Base-by-base conservation (phyloP, 305 asterid species). In the Lippia alba region DNA sequence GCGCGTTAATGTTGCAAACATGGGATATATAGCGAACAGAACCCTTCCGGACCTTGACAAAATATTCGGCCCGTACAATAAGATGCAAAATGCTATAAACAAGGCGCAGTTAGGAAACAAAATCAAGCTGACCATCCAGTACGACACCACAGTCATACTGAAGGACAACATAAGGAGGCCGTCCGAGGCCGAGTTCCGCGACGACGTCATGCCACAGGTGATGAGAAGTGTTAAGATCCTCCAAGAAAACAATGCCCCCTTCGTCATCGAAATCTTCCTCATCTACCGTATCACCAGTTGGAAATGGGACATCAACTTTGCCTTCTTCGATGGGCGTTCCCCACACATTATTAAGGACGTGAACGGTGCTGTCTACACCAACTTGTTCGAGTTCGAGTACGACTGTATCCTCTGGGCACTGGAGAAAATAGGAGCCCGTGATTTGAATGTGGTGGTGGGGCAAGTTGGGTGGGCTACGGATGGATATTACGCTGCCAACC, bases 391-490 rank as follows among this genome's bases (percentile, higher is more conserved):
- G 0, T 69, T 73, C 60, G 12, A 68, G 45, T 19, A 61, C 44
- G 89, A 85, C 54, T 17, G 75, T 1, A 34, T 72, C 55, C 51
- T 57, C 0, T 81, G 76, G 79, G 86, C 91, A 6, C 33, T 87
- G 3, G 34, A 0, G 12, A 87, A 83, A 20, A 63, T 62, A 3
- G 79, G 80, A 2, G 60, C 12, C 0, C 30, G 70, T 0, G 68
- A 69, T 54, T 8, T 83, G 33, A 62, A 40, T 3, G 5, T 87
- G 5, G 18, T 39, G 11, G 71, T 81, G 1, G 69, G 74, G 34
- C 48, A 53, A 30, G 15, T 87, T 0, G 89, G 89, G 2, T 87
- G 91, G 94, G 85, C 89, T 5, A 87, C 91, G 0, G 91, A 87
- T 16, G 94, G 89, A 1, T 34, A 3, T 15, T 45, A 65, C 0